Conservation (phyloP, 2,329 filamentous ascomycete genomes). For the Xylariaceae sp. region DNA sequence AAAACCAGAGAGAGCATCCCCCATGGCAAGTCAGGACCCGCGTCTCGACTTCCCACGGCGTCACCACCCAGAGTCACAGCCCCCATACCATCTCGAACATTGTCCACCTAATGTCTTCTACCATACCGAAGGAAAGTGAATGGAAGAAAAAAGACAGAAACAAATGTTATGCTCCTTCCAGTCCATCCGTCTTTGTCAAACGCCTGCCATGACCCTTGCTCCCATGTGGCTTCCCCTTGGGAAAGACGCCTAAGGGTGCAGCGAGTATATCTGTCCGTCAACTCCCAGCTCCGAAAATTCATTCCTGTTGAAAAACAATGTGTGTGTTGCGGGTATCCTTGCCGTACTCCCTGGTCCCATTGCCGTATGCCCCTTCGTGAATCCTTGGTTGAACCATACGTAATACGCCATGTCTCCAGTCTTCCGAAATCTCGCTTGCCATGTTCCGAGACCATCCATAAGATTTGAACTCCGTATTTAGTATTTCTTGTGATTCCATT, state of each 20-base stretch:
- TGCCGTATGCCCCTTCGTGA: conserved; percentile 25
- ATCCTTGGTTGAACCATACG: conserved; percentile 10
- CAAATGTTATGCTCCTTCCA: conserved; percentile 23
- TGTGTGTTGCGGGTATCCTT: conserved; percentile 29
- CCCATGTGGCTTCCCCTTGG: conserved; percentile 22
- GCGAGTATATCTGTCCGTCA: conserved; percentile 15
- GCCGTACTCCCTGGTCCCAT: conserved; percentile 24
- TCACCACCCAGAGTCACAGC: conserved; percentile 24
- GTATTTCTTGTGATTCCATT: conserved; percentile 19
- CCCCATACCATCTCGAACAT: conserved; percentile 24
- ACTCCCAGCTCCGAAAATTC: conserved; percentile 19
- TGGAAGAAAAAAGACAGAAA: conserved; percentile 18
- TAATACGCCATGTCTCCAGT: conserved; percentile 21
- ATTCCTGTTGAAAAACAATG: conserved; percentile 27
- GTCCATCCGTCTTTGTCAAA: conserved; percentile 30
- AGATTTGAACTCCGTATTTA: conserved; percentile 19
- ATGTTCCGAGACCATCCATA: conserved; percentile 17
- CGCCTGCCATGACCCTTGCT: conserved; percentile 27
- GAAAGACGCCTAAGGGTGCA: conserved; percentile 16
- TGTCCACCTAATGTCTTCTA: conserved; percentile 6
- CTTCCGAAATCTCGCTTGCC: conserved; percentile 23
- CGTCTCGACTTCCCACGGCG: conserved; percentile 22
- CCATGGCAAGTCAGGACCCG: conserved; percentile 19
- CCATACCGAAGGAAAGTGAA: conserved; percentile 10
- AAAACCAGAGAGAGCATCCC: conserved; percentile 9